Evolutionary conservation across 2,329 filamentous ascomycete genomes (phyloP).

Genomic region (Alternaria hordeiaustralica): DNA sequence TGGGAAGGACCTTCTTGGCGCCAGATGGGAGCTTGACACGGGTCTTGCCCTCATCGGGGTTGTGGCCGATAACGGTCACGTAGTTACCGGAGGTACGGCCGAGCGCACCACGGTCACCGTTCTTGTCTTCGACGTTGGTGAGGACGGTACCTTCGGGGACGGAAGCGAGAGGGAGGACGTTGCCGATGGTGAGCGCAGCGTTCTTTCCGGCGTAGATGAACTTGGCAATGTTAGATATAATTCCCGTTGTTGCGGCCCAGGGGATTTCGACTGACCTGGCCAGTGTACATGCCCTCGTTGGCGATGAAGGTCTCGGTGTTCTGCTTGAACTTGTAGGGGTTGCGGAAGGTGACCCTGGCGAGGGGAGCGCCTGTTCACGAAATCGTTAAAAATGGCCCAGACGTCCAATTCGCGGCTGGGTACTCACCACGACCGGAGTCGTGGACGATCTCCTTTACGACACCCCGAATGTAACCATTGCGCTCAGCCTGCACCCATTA

Average conservation of each 20-base stretch:
- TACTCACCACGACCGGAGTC: conserved; percentile 89
- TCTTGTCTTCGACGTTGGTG: conserved; percentile 99
- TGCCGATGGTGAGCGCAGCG: conserved; percentile 94
- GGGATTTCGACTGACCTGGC: conserved; percentile 64
- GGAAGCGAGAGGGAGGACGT: conserved; percentile 91
- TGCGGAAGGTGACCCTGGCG: conserved; percentile 94
- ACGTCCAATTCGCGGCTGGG: conserved; percentile 7
- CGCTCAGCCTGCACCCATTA: conserved; percentile 68
- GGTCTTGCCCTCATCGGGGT: conserved; percentile 86
- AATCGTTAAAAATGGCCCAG: conserved; percentile 27
- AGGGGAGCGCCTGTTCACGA: conserved; percentile 69
- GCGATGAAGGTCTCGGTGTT: conserved; percentile 99
- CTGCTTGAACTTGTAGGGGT: conserved; percentile 98
- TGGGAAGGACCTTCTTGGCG: conserved; percentile 98
- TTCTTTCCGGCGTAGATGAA: conserved; percentile 99
- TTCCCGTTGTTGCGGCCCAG: not conserved
- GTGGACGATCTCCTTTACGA: conserved; percentile 99
- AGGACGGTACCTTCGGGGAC: conserved; percentile 99
- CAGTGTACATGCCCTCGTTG: conserved; percentile 99
- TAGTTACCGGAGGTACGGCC: conserved; percentile 99
- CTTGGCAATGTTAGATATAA: conserved; percentile 32
- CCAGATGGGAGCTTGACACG: conserved; percentile 98
- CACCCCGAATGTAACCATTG: conserved; percentile 96
- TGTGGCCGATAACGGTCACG: conserved; percentile 70
- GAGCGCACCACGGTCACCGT: conserved; percentile 93